Conservation (phyloP, 768 basidiomycete species). For the Boletellus ananas region DNA sequence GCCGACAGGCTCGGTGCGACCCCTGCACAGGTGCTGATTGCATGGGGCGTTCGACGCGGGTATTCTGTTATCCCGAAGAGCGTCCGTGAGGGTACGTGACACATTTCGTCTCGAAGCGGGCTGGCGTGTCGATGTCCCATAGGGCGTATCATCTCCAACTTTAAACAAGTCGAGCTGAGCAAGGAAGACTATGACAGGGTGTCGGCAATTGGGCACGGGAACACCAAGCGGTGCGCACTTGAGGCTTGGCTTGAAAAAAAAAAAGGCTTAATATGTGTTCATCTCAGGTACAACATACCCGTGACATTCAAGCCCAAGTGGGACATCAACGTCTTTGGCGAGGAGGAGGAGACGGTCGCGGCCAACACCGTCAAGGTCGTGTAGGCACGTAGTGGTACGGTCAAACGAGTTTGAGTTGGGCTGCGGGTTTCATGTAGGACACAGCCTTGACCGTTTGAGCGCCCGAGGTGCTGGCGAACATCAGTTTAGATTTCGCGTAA, state of each 20-base stretch:
- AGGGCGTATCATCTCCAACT: conserved; percentile 41
- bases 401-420: no score
- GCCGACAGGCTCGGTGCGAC: conserved; percentile 62
- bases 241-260: no score
- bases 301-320: conserved; percentile 53
- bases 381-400: background rate
- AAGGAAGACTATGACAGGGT: conserved; percentile 33
- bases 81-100: conserved; percentile 51
- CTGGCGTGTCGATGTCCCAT: no score
- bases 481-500: background rate
- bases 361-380: conserved; percentile 32
- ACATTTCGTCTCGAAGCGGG: background rate
- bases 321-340: conserved; percentile 51
- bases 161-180: conserved; percentile 66
- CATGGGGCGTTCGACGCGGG: conserved; percentile 74
- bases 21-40: conserved; percentile 78
- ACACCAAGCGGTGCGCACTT: no score
- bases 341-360: conserved; percentile 49
- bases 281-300: conserved; percentile 54
- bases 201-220: no score
- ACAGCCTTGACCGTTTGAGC: background rate
- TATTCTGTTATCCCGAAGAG: conserved; percentile 85
- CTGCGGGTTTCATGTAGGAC: background rate
- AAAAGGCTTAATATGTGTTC: no score
- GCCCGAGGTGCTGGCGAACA: background rate